Conservation (phyloP, 805 yeast genomes). For the Hanseniaspora occidentalis region DNA sequence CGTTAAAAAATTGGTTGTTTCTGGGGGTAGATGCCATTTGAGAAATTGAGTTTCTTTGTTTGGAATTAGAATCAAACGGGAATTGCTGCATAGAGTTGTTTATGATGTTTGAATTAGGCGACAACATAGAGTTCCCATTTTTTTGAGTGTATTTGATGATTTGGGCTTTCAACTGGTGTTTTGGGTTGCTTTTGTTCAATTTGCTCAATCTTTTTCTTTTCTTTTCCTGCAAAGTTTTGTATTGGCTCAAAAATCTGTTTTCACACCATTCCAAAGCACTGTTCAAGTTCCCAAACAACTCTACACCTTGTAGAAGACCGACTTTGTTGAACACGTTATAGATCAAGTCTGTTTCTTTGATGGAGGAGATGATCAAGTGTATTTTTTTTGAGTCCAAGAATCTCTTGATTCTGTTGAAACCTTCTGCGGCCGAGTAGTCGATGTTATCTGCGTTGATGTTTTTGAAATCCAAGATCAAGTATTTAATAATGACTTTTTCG, state of each 20-base stretch:
- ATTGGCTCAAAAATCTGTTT: slow-evolving; percentile 55
- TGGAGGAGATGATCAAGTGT: slow-evolving; percentile 67
- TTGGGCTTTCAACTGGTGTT: slow-evolving; percentile 7
- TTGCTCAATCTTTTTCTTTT: slow-evolving; percentile 4
- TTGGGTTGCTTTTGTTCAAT: not conserved
- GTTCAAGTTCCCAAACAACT: slow-evolving; percentile 66
- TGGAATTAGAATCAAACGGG: not conserved
- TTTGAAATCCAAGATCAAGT: slow-evolving; percentile 72
- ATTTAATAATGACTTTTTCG: slow-evolving; percentile 52
- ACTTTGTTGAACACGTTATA: slow-evolving; percentile 69
- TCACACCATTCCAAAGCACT: slow-evolving; percentile 95
- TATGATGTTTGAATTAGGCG: not conserved
- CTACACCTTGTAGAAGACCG: slow-evolving; percentile 54
- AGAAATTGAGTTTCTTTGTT: not conserved
- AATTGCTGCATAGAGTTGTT: not conserved
- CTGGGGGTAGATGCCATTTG: slow-evolving; percentile 25
- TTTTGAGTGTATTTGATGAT: not conserved
- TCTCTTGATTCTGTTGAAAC: slow-evolving; percentile 76
- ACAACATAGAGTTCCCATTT: not conserved
- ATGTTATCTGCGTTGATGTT: slow-evolving; percentile 57
- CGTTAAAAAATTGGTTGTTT: slow-evolving; percentile 28
- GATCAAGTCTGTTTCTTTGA: slow-evolving; percentile 51
- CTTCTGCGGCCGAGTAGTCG: slow-evolving; percentile 94
- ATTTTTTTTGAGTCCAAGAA: slow-evolving; percentile 58
- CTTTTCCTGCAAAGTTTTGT: slow-evolving; percentile 24